These are phyloP conservation scores for Fragilariopsis cylindrus DNA, from an alignment of 108 stramenopile species.

Conservation along the genomic window DNA sequence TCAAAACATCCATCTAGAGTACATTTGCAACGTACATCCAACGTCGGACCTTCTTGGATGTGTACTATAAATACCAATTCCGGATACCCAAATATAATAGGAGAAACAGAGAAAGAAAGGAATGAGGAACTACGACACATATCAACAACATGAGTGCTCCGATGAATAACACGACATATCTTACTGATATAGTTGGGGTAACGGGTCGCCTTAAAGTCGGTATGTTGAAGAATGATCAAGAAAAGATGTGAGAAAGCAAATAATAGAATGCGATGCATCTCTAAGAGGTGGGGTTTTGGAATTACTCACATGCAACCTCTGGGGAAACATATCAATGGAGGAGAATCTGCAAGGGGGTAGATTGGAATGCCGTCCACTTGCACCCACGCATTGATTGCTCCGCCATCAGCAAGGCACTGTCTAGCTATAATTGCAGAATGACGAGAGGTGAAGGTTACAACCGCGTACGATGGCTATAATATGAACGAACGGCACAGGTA, in stretches of 20 bases:
- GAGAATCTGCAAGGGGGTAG: slow-evolving; percentile 86
- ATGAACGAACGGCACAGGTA: no score
- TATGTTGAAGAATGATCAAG: not conserved
- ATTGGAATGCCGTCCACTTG: slow-evolving; percentile 65
- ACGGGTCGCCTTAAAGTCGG: not conserved
- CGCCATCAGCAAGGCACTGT: slow-evolving; percentile 76
- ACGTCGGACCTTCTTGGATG: not conserved
- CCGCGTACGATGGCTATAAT: slow-evolving; percentile 57
- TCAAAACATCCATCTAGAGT: not conserved
- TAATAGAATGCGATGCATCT: no score
- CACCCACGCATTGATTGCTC: slow-evolving; percentile 66
- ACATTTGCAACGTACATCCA: slow-evolving; percentile 1
- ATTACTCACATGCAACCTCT: slow-evolving; percentile 48
- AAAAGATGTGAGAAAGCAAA: not conserved
- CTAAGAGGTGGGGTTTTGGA: no score
- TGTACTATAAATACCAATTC: not conserved
- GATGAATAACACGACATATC: not conserved
- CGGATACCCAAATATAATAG: not conserved
- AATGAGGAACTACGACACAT: no score
- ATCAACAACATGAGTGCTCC: no score
- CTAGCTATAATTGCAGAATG: slow-evolving; percentile 85
- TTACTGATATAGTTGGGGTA: slow-evolving; percentile 4
- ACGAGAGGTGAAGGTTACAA: slow-evolving; percentile 77
- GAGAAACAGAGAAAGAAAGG: no score
- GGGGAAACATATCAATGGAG: slow-evolving; percentile 39